Conservation (phyloP, 768 basidiomycete genomes). For the Tricholoma bakamatsutake region DNA sequence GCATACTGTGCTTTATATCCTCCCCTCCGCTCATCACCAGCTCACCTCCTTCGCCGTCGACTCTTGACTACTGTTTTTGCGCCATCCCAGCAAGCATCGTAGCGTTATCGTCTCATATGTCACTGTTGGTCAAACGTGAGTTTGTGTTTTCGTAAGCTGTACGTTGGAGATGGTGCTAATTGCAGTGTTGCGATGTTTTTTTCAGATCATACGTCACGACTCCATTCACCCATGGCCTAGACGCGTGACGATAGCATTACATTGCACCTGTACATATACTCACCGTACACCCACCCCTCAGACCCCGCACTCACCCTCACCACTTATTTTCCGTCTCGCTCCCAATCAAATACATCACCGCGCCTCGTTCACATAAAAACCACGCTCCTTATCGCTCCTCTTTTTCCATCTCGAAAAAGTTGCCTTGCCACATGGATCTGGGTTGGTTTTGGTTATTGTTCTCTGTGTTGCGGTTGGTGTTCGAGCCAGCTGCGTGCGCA, state of each 20-base stretch:
- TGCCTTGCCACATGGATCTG: not conserved
- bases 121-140: not conserved
- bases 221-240: not conserved
- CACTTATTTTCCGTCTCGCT: not conserved
- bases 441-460: not conserved
- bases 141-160: not conserved
- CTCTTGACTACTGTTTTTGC: not conserved
- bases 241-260: not conserved
- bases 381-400: not conserved
- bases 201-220: not conserved
- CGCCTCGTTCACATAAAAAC: not conserved
- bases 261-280: not conserved
- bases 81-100: not conserved
- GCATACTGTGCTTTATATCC: slow-evolving; percentile 4
- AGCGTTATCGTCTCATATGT: not conserved
- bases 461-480: not conserved
- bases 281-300: not conserved
- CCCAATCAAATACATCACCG: not conserved
- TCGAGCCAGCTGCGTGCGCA: not conserved
- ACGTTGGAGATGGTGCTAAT: not conserved
- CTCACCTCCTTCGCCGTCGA: not conserved
- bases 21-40: too few relatives aligned
- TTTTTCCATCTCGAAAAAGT: not conserved
- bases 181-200: not conserved
- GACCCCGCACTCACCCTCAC: not conserved